These are phyloP conservation scores for Leishmania gerbilli DNA, from an alignment of 208 protist genomes.

Conservation along the genomic window DNA sequence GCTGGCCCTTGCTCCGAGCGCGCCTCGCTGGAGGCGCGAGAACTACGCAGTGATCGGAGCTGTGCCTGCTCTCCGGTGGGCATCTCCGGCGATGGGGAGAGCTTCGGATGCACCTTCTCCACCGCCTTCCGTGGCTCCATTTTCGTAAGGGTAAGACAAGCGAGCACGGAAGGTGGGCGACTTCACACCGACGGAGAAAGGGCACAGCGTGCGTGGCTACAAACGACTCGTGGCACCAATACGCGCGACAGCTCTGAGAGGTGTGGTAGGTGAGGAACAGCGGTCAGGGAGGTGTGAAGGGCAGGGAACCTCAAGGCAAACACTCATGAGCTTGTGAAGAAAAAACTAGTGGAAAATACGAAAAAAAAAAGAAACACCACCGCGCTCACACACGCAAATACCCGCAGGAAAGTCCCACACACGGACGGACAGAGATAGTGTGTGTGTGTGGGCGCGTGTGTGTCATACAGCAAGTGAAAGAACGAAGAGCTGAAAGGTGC, in stretches of 20 bases:
- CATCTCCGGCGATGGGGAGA: slow-evolving; percentile 51
- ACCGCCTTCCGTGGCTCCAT: slow-evolving; percentile 32
- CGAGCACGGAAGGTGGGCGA: neutral
- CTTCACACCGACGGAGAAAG: neutral
- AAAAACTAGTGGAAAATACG: neutral
- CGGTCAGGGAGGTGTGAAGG: neutral
- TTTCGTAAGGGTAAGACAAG: neutral
- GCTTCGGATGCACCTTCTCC: slow-evolving; percentile 26
- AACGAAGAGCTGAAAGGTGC: neutral
- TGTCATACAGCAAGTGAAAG: neutral
- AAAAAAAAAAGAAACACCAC: neutral
- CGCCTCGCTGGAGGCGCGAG: slow-evolving; percentile 51
- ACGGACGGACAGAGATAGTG: neutral
- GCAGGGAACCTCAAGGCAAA: neutral
- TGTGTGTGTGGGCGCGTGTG: too few relatives aligned
- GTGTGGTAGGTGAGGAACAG: neutral
- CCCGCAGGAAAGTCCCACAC: neutral
- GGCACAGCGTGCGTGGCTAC: neutral
- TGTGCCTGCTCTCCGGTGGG: slow-evolving; percentile 24
- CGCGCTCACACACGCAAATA: neutral
- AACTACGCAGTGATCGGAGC: slow-evolving; percentile 34
- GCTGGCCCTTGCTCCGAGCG: slow-evolving; percentile 29
- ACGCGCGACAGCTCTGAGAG: neutral
- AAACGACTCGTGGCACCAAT: neutral
- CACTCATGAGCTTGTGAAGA: neutral